Base-by-base conservation (phyloP, 495 filamentous ascomycete genomes). In the Neurospora sp. region DNA sequence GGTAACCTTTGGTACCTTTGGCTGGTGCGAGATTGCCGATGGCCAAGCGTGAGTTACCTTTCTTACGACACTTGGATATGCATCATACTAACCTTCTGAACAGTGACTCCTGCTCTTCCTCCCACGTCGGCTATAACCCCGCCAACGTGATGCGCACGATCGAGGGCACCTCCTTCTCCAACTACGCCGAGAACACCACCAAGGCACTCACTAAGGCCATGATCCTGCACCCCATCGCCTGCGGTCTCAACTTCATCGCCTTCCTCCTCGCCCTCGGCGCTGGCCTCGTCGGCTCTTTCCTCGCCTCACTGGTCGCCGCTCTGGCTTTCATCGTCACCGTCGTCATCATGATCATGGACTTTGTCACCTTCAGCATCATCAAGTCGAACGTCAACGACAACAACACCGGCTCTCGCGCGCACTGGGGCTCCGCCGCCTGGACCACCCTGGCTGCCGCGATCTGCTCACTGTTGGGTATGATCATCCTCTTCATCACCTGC, bases 171-270 rank as follows among this genome's bases (percentile, higher is more conserved):
- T 31, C 24, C 9, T 81, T 83, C 80, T 85, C 83, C 28, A 76
- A 78, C 72, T 76, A 81, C 74, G 79, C 83, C 8, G 74, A 75
- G 31, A 78, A 82, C 76, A 85, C 86, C 31, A 75, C 86, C n/a
- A 80, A 81, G 40, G 78, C 75, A 0, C 82, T 90, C 7, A 90
- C 89, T 19, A 82, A 81, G 70, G 87, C 85, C 70, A 86, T 90
- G 86, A 76, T 90, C 71, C 83, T 90, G 69, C 88, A 90, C 81
- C 88, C 89, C 11, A 83, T 90, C 79, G 88, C 85, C 5, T 86
- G 84, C 71, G 88, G 82, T 24, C 73, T 90, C 19, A 82, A 84
- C 73, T 89, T 90, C 82, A 85, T 90, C 78, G 84, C 88, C 71
- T 90, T 90, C 83, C 71, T 88, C 31, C 78, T 88, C 70, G 82